A percentile compares a stretch with the other conserved stretches of the same genome.
phyloP scores from a whole-genome alignment of 371 early-diverging fungal genomes.

The Nematocida minor region DNA sequence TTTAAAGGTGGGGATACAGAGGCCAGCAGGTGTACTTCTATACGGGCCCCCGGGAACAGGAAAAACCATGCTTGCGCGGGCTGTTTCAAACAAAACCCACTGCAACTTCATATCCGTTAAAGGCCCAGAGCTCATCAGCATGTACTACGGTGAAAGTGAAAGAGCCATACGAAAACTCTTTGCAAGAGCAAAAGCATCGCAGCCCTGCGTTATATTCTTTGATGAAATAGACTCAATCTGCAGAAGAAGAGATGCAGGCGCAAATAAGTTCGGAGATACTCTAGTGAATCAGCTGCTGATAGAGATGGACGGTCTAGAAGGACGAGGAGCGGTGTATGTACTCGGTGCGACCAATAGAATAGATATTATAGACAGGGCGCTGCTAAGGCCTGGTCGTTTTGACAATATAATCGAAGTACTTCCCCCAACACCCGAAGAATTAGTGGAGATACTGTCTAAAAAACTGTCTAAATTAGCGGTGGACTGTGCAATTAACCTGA shows the following conservation, averaged over 20 bases:
- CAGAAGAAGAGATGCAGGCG: constrained; percentile 66
- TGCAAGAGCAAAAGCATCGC: constrained; percentile 81
- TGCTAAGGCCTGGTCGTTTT: constrained; percentile 93
- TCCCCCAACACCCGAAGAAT: constrained; percentile 68
- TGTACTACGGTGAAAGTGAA: constrained; percentile 99
- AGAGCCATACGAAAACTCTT: constrained; percentile 91
- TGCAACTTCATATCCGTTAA: constrained; percentile 96
- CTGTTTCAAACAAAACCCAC: constrained; percentile 82
- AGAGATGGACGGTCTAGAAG: constrained; percentile 91
- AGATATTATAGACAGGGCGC: constrained; percentile 84
- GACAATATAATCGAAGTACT: constrained; percentile 86
- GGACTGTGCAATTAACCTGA: constrained; percentile 45
- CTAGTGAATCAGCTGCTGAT: constrained; percentile 94
- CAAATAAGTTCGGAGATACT: constrained; percentile 70
- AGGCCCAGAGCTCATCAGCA: constrained; percentile 95
- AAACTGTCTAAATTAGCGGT: constrained; percentile 52
- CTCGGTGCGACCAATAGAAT: constrained; percentile 98
- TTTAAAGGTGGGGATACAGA: constrained; percentile 77
- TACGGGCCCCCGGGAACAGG: constrained; percentile 99
- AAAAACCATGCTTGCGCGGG: constrained; percentile 94
- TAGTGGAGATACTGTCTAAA: constrained; percentile 64
- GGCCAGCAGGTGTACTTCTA: constrained; percentile 85
- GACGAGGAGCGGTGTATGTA: constrained; percentile 66
- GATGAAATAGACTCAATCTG: constrained; percentile 98
- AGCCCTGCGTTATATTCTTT: constrained; percentile 84